These are phyloP conservation scores for Candida smagusa DNA, from an alignment of 1,139 yeast genomes.

Conservation along the genomic window DNA sequence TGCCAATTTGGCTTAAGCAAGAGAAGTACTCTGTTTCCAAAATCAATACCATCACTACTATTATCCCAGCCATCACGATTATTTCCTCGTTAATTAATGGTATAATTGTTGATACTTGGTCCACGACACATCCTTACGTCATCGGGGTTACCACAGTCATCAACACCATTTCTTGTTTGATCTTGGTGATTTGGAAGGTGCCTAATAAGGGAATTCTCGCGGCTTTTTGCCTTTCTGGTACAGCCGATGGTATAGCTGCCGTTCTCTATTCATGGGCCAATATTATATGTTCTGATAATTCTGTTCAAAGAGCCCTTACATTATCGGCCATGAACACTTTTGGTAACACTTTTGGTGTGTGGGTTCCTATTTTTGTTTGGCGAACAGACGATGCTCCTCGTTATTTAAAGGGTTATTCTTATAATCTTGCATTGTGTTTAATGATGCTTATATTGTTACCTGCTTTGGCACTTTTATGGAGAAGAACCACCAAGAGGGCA, in stretches of 20 bases:
- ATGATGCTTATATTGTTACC: constrained; percentile 14
- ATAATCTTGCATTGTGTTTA: constrained; percentile 13
- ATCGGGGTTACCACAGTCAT: constrained; percentile 16
- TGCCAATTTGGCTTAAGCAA: constrained; percentile 18
- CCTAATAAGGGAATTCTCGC: constrained; percentile 44
- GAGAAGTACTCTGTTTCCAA: constrained; percentile 15
- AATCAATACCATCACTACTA: constrained; percentile 20
- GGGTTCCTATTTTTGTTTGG: constrained; percentile 23
- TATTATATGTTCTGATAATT: constrained; percentile 14
- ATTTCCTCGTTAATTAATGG: constrained; percentile 18
- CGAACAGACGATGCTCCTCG: constrained; percentile 19
- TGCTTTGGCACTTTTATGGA: constrained; percentile 9
- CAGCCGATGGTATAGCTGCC: constrained; percentile 36
- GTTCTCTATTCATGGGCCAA: constrained; percentile 19
- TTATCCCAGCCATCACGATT: constrained; percentile 21
- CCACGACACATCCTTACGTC: constrained; percentile 6
- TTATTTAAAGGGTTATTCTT: constrained; percentile 15
- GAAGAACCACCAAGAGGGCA: constrained; percentile 3
- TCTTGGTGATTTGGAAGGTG: constrained; percentile 46
- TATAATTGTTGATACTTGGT: constrained; percentile 17
- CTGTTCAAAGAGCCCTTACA: constrained; percentile 14
- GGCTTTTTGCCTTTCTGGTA: constrained; percentile 43
- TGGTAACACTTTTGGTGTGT: constrained; percentile 16
- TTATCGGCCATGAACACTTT: constrained; percentile 17
- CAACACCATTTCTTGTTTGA: constrained; percentile 40